Evolutionary conservation across 306 rosid species (phyloP).

Genomic region (Vigna mungo): DNA sequence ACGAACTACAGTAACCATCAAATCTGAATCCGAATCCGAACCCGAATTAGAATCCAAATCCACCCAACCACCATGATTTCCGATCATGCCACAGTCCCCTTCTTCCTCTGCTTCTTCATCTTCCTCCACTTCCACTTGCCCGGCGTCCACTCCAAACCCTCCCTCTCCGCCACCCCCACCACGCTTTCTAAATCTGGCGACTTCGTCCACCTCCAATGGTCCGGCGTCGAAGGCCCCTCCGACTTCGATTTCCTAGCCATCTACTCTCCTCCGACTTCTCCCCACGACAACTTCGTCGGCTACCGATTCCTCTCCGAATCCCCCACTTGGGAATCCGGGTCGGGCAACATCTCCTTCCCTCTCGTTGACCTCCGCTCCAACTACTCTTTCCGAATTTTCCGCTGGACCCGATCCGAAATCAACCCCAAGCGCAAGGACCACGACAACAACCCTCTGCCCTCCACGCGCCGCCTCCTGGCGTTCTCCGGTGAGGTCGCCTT

Average conservation of each 20-base stretch:
- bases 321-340: constrained; percentile 70
- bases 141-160: constrained; percentile 48
- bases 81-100: neutral
- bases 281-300: constrained; percentile 71
- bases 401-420: constrained; percentile 73
- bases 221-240: constrained; percentile 72
- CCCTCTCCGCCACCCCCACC: constrained; percentile 56
- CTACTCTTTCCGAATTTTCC: constrained; percentile 87
- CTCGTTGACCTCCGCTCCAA: constrained; percentile 78
- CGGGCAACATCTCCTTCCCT: constrained; percentile 66
- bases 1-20: too few relatives aligned
- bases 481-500: constrained; percentile 58
- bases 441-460: constrained; percentile 80
- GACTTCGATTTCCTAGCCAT: constrained; percentile 82
- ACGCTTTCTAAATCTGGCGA: constrained; percentile 65
- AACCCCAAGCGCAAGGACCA: constrained; percentile 65
- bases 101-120: neutral
- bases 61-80: neutral
- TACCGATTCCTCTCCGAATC: constrained; percentile 73
- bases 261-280: constrained; percentile 75
- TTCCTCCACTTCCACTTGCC: neutral
- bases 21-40: neutral
- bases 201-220: constrained; percentile 64
- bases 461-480: constrained; percentile 59
- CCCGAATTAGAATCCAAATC: neutral